Conservation (phyloP, 345 rosid genomes). For the Eucalyptus erythrocorys region DNA sequence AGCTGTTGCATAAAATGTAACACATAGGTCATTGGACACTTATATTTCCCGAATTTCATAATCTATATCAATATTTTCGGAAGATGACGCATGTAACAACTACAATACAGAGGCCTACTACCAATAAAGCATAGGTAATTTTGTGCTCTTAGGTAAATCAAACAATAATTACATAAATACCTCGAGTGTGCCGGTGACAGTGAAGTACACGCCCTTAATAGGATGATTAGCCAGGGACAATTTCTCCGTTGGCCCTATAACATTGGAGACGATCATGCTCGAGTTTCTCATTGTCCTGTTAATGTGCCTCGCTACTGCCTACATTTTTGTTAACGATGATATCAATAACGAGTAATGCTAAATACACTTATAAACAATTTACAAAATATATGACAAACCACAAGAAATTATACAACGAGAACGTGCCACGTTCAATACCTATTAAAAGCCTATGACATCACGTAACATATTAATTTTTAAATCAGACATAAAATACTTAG, state of each 20-base stretch:
- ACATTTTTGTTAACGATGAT: background rate
- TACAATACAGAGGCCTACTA: background rate
- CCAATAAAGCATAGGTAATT: slow-evolving; percentile 8
- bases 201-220: slow-evolving; percentile 26
- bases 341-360: background rate
- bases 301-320: slow-evolving; percentile 11
- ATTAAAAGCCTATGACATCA: background rate
- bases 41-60: background rate
- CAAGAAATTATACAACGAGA: background rate
- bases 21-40: background rate
- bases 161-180: slow-evolving; percentile 1
- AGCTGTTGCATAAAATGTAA: background rate
- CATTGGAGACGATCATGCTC: slow-evolving; percentile 38
- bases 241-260: slow-evolving; percentile 29
- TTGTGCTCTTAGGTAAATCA: background rate
- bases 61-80: too few relatives aligned
- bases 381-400: background rate
- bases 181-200: slow-evolving; percentile 27
- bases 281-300: slow-evolving; percentile 23
- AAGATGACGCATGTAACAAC: too few relatives aligned
- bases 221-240: slow-evolving; percentile 42
- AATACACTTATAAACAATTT: background rate
- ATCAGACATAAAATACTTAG: background rate
- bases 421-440: background rate
- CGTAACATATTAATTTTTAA: background rate